Conservation (phyloP, 306 rosid species). For the Malus asiatica region DNA sequence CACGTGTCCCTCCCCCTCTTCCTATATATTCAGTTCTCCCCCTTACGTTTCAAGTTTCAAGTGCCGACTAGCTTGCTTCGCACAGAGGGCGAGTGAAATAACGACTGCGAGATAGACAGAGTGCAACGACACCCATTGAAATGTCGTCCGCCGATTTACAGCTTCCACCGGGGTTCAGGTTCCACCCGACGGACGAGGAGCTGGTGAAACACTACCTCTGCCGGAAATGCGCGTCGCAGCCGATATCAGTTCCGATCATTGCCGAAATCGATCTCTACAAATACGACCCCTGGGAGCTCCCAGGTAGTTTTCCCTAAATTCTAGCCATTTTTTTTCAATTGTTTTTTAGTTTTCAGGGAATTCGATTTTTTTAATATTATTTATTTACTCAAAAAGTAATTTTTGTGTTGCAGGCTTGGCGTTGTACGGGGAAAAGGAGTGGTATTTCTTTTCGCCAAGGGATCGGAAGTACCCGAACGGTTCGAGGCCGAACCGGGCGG, state of each 20-base stretch:
- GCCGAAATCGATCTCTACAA: constrained; percentile 89
- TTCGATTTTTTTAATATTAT: not conserved
- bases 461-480: constrained; percentile 95
- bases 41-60: constrained; percentile 60
- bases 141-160: constrained; percentile 48
- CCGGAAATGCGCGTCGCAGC: constrained; percentile 72
- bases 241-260: constrained; percentile 71
- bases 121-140: not conserved
- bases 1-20: constrained; percentile 38
- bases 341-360: too few relatives aligned
- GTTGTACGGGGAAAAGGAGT: constrained; percentile 79
- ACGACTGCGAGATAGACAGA: not conserved
- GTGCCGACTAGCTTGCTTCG: constrained; percentile 33
- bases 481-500: constrained; percentile 93
- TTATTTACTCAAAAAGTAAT: not conserved
- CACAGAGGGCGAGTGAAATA: not conserved
- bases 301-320: constrained; percentile 29
- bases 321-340: not conserved
- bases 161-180: constrained; percentile 86
- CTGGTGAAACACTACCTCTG: constrained; percentile 83
- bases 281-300: constrained; percentile 85
- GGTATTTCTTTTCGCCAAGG: constrained; percentile 88
- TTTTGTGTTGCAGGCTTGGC: constrained; percentile 42
- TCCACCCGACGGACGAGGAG: constrained; percentile 96
- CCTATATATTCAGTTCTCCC: constrained; percentile 50